These are phyloP conservation scores for Boletus patriciae DNA, from an alignment of 768 basidiomycete species.

Conservation along the genomic window DNA sequence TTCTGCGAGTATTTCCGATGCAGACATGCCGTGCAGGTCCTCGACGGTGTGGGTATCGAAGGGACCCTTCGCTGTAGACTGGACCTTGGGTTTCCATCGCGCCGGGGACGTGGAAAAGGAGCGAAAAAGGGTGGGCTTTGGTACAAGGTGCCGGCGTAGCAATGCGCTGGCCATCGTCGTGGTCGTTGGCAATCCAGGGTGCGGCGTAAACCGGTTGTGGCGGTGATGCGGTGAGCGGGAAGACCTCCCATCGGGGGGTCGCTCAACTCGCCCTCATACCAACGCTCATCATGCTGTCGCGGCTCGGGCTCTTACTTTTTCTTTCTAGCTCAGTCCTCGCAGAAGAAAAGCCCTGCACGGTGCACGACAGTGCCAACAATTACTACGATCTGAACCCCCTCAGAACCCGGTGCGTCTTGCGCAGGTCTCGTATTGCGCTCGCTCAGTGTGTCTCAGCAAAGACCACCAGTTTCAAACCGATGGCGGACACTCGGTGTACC, in stretches of 20 bases:
- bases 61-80: conserved; percentile 43
- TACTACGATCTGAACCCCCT: conserved; percentile 70
- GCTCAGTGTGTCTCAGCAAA: conserved; percentile 43
- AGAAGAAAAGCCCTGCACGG: conserved; percentile 61
- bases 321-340: conserved; percentile 21
- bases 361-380: conserved; percentile 46
- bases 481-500: conserved; percentile 45
- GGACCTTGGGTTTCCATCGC: conserved; percentile 22
- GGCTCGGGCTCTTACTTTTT: neutral
- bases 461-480: conserved; percentile 60
- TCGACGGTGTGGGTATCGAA: conserved; percentile 77
- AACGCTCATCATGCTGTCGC: conserved; percentile 3
- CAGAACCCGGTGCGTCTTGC: conserved; percentile 47
- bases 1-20: conserved; percentile 78
- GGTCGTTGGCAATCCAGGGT: conserved; percentile 26
- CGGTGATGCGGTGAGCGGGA: conserved; percentile 10
- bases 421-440: neutral
- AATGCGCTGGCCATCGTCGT: conserved; percentile 63
- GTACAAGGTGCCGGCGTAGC: conserved; percentile 57
- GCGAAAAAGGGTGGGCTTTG: conserved; percentile 30
- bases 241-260: conserved; percentile 29
- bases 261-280: conserved; percentile 11
- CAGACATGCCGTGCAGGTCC: conserved; percentile 78
- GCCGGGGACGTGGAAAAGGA: conserved; percentile 26
- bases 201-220: conserved; percentile 32